Evolutionary conservation across 257 asterid genomes (phyloP).

Genomic region (Ophiorrhiza pumila): DNA sequence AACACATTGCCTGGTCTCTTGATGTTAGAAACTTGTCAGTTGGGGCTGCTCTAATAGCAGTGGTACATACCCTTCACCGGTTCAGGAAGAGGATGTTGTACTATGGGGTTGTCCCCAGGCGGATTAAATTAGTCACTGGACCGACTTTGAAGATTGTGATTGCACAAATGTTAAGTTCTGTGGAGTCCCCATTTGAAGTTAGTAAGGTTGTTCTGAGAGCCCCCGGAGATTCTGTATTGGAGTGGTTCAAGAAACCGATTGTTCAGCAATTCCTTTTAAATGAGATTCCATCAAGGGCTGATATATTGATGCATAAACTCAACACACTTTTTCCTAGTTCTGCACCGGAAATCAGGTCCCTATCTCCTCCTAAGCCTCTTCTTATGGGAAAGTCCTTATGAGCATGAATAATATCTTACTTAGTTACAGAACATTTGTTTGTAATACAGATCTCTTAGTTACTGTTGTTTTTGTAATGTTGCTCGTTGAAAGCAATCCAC

Average conservation of each 20-base stretch:
- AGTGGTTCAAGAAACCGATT: constrained; percentile 97
- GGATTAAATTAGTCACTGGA: constrained; percentile 93
- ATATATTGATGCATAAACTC: constrained; percentile 93
- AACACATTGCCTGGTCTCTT: constrained; percentile 96
- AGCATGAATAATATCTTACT: no score
- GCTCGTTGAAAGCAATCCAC: no score
- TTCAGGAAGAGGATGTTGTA: constrained; percentile 95
- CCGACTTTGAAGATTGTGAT: constrained; percentile 85
- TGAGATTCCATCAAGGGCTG: constrained; percentile 96
- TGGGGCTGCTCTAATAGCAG: constrained; percentile 93
- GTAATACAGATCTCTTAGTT: no score
- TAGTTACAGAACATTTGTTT: no score
- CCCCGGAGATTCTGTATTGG: constrained; percentile 85
- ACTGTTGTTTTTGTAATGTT: no score
- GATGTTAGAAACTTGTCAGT: constrained; percentile 93
- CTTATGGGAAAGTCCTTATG: constrained; percentile 46
- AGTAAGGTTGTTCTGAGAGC: constrained; percentile 97
- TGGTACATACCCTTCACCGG: constrained; percentile 93
- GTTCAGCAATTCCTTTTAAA: constrained; percentile 92
- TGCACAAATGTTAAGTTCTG: constrained; percentile 72
- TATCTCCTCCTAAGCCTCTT: constrained; percentile 87
- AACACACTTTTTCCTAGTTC: constrained; percentile 84
- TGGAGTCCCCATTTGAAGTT: constrained; percentile 93
- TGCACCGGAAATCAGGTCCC: constrained; percentile 90
- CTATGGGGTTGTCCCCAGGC: constrained; percentile 89